These are phyloP conservation scores for Dioscorea zingiberensis DNA, from an alignment of 106 monocot species.

Conservation along the genomic window DNA sequence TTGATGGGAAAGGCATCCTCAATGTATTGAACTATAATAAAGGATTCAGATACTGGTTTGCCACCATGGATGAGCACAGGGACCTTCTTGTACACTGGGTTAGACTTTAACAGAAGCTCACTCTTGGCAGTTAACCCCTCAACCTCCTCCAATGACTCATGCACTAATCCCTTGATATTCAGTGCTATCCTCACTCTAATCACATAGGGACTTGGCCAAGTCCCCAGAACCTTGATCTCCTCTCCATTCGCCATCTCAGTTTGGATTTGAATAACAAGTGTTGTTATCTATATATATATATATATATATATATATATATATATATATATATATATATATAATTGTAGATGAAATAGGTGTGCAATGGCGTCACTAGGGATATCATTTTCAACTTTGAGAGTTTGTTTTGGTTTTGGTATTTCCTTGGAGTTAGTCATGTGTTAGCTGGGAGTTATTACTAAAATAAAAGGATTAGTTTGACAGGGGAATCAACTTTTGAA, in stretches of 20 bases:
- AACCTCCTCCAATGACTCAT: constrained; percentile 16
- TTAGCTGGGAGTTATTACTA: no score
- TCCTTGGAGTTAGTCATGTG: no score
- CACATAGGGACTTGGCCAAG: constrained; percentile 18
- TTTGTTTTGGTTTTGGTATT: no score
- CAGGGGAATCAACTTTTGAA: no score
- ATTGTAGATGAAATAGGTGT: no score
- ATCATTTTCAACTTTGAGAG: no score
- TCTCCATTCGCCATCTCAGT: neutral
- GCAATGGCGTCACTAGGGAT: no score
- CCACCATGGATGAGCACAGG: constrained; percentile 26
- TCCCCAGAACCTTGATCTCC: constrained; percentile 17
- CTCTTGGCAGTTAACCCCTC: constrained; percentile 15
- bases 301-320: no score
- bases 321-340: no score
- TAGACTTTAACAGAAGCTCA: constrained; percentile 23
- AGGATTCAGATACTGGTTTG: constrained; percentile 22
- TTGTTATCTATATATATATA: no score
- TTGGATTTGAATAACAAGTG: no score
- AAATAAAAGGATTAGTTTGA: no score
- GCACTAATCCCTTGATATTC: constrained; percentile 11
- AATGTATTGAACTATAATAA: constrained; percentile 21
- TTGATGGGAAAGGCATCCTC: constrained; percentile 15
- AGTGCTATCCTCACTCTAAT: constrained; percentile 15
- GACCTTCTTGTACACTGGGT: constrained; percentile 28